phyloP scores from a whole-genome alignment of 768 basidiomycete genomes.

The Inosperma sp. region DNA sequence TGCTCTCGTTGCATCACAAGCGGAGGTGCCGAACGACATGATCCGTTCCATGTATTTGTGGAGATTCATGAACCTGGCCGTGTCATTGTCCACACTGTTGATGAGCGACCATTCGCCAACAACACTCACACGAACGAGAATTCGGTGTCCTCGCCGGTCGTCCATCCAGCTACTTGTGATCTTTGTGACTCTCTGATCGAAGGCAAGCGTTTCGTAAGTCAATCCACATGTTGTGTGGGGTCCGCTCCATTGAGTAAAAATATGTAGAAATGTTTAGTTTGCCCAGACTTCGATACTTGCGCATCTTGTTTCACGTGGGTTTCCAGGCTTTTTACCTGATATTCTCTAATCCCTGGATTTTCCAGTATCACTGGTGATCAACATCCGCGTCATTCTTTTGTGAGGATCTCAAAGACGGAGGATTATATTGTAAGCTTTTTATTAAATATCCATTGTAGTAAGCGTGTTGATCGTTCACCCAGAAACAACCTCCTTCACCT shows the following conservation, averaged over 20 bases:
- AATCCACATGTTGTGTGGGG: background rate
- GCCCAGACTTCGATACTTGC: conserved; percentile 86
- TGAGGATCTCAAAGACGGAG: conserved; percentile 48
- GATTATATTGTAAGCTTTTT: conserved; percentile 51
- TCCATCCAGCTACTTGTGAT: conserved; percentile 69
- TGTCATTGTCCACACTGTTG: conserved; percentile 57
- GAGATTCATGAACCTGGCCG: conserved; percentile 62
- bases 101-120: conserved; percentile 9
- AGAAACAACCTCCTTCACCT: conserved; percentile 22
- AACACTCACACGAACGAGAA: conserved; percentile 4
- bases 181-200: conserved; percentile 67
- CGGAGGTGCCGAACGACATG: conserved; percentile 49
- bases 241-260: background rate
- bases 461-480: conserved; percentile 1
- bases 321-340: background rate
- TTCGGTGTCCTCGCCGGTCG: conserved; percentile 23
- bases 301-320: conserved; percentile 58
- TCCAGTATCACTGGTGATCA: conserved; percentile 61
- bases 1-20: conserved; percentile 53
- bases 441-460: background rate
- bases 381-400: conserved; percentile 74
- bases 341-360: background rate
- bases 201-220: conserved; percentile 69
- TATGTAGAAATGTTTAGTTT: conserved; percentile 66
- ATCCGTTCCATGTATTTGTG: conserved; percentile 67